These are phyloP conservation scores for Cercospora berteroae DNA, from an alignment of 2,329 filamentous ascomycete species.

Conservation along the genomic window DNA sequence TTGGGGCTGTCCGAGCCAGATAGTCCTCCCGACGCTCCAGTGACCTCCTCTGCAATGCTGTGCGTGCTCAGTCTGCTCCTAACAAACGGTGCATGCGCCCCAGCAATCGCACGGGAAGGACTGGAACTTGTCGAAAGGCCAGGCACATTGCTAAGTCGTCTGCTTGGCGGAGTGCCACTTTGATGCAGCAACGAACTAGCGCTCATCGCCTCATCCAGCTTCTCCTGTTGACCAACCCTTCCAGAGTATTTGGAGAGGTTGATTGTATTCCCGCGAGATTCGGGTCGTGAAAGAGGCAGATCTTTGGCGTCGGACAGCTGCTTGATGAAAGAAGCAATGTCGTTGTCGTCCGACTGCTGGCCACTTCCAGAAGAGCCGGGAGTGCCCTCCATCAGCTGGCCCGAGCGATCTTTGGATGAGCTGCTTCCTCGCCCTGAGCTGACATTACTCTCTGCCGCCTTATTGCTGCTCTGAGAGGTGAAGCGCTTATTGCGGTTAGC, in stretches of 20 bases:
- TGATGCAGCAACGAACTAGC: conserved; percentile 82
- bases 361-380: conserved; percentile 63
- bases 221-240: conserved; percentile 80
- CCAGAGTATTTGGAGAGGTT: conserved; percentile 68
- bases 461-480: conserved; percentile 66
- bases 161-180: conserved; percentile 74
- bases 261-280: conserved; percentile 52
- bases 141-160: conserved; percentile 66
- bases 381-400: conserved; percentile 59
- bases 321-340: conserved; percentile 90
- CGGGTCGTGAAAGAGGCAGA: conserved; percentile 63
- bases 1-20: conserved; percentile 26
- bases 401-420: conserved; percentile 50
- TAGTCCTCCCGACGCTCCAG: conserved; percentile 30
- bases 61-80: conserved; percentile 91
- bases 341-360: conserved; percentile 74
- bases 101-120: conserved; percentile 69
- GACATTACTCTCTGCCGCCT: conserved; percentile 68
- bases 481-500: conserved; percentile 76
- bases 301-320: conserved; percentile 84
- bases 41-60: conserved; percentile 65
- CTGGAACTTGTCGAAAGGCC: conserved; percentile 80
- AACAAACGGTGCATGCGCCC: conserved; percentile 84
- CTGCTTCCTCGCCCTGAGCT: conserved; percentile 80
- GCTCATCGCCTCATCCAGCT: conserved; percentile 85